phyloP scores from a whole-genome alignment of 805 yeast species.

The Kluyveromyces lactis region DNA sequence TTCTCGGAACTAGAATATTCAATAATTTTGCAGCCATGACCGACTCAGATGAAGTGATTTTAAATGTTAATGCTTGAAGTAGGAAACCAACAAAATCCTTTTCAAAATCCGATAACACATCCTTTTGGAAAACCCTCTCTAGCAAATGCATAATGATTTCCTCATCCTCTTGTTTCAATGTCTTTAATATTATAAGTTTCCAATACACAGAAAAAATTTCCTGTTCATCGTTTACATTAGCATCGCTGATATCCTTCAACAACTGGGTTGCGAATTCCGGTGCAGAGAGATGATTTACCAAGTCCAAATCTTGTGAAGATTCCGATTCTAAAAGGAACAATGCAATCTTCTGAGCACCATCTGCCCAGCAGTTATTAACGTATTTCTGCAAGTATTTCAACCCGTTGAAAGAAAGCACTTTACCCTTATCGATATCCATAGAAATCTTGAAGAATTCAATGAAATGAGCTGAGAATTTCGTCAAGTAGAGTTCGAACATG shows the following conservation, averaged over 20 bases:
- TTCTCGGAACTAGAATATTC: constrained; percentile 13
- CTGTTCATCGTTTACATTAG: not conserved
- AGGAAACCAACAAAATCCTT: constrained; percentile 38
- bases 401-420: constrained; percentile 36
- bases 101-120: constrained; percentile 20
- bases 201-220: constrained; percentile 39
- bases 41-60: constrained; percentile 9
- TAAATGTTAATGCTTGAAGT: constrained; percentile 28
- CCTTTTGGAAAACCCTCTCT: constrained; percentile 2
- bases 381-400: constrained; percentile 40
- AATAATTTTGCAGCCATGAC: constrained; percentile 10
- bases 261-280: not conserved
- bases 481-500: constrained; percentile 34
- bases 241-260: not conserved
- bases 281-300: not conserved
- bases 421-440: constrained; percentile 35
- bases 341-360: constrained; percentile 30
- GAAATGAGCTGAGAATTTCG: constrained; percentile 37
- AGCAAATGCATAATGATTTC: constrained; percentile 6
- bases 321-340: constrained; percentile 35
- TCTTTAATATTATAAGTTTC: constrained; percentile 39
- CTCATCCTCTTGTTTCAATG: constrained; percentile 27
- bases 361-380: constrained; percentile 37
- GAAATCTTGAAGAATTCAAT: constrained; percentile 34
- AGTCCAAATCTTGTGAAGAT: not conserved